phyloP scores from a whole-genome alignment of 2,329 filamentous ascomycete genomes.

The Venturiaceae sp. region DNA sequence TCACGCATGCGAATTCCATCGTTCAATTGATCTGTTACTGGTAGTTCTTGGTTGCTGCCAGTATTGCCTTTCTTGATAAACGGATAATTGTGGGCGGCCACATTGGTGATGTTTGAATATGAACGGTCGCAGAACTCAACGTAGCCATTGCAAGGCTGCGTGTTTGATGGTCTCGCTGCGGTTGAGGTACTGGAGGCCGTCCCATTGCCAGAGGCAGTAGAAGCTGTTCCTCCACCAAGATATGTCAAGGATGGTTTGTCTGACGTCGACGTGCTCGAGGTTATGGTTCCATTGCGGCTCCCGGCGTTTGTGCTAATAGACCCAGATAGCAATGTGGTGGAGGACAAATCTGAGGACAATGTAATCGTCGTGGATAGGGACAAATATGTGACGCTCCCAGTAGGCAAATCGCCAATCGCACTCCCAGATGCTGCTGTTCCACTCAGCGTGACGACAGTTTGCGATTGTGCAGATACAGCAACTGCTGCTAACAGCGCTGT shows the following conservation, averaged over 20 bases:
- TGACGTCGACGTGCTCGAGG: neutral
- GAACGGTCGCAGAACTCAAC: constrained; percentile 27
- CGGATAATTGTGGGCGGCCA: constrained; percentile 29
- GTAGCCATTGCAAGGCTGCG: constrained; percentile 31
- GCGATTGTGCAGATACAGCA: neutral
- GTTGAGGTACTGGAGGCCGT: constrained; percentile 8
- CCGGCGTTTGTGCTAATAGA: neutral
- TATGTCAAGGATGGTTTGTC: neutral
- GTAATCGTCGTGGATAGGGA: neutral
- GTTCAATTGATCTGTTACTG: constrained; percentile 27
- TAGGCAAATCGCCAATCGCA: neutral
- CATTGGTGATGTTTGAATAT: constrained; percentile 32
- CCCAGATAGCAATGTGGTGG: neutral
- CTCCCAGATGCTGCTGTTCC: neutral
- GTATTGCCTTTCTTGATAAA: constrained; percentile 24
- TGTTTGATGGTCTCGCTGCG: constrained; percentile 23
- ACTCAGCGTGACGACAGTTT: neutral
- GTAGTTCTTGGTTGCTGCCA: constrained; percentile 25
- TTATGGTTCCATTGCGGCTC: neutral
- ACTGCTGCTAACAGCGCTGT: neutral
- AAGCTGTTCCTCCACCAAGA: neutral
- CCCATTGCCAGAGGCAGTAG: neutral
- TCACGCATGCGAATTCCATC: constrained; percentile 29
- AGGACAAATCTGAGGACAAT: neutral
- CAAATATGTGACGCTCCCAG: neutral